Conservation (phyloP, 768 basidiomycete genomes). For the Kwoniella newhampshirensis region DNA sequence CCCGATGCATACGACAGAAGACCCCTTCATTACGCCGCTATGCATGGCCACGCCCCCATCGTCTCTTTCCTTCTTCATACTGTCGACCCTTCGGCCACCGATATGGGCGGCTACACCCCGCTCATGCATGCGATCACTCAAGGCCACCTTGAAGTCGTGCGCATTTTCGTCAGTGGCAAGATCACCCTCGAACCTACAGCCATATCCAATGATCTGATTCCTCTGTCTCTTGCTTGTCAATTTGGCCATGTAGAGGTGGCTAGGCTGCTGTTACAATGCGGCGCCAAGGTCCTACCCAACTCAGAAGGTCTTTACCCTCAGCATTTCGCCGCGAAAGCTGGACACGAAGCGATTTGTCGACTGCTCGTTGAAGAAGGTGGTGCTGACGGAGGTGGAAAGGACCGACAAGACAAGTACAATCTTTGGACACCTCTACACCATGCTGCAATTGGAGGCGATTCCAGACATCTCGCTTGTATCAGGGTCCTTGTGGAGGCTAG, state of each 20-base stretch:
- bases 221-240: constrained; percentile 86
- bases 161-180: constrained; percentile 65
- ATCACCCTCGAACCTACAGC: constrained; percentile 64
- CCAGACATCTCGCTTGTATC: constrained; percentile 65
- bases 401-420: constrained; percentile 95
- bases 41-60: constrained; percentile 79
- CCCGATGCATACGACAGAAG: constrained; percentile 88
- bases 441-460: constrained; percentile 75
- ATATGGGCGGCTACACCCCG: constrained; percentile 93
- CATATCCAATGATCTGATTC: constrained; percentile 69
- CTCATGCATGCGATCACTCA: constrained; percentile 87
- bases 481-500: constrained; percentile 76
- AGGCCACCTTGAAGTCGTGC: constrained; percentile 78
- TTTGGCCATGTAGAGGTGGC: constrained; percentile 83
- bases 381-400: constrained; percentile 57
- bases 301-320: constrained; percentile 96
- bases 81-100: constrained; percentile 65
- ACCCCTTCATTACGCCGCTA: constrained; percentile 91
- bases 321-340: constrained; percentile 90
- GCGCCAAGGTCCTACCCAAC: constrained; percentile 76
- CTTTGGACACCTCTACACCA: constrained; percentile 98
- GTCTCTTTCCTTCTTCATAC: constrained; percentile 72
- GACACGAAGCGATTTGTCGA: constrained; percentile 79
- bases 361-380: constrained; percentile 66
- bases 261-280: constrained; percentile 69